A percentile compares a stretch with the other conserved stretches of the same genome.
phyloP scores from a whole-genome alignment of 1,139 yeast species.

The Insectozyma bohioensis region DNA sequence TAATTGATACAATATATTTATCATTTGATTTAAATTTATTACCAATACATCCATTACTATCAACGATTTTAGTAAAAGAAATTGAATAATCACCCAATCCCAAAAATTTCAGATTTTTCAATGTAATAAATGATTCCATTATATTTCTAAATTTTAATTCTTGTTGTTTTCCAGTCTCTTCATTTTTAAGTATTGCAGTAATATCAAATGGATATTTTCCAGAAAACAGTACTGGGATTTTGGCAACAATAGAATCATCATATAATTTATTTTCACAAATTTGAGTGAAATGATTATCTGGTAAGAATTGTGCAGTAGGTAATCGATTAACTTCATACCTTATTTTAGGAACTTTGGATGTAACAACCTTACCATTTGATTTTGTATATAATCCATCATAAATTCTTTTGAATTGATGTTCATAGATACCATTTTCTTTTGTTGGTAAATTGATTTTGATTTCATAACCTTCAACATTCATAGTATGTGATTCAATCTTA shows the following conservation, averaged over 20 bases:
- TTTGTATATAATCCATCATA: slow-evolving; percentile 67
- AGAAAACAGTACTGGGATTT: slow-evolving; percentile 51
- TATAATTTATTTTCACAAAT: slow-evolving; percentile 58
- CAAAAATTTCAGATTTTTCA: slow-evolving; percentile 15
- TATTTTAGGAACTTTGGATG: slow-evolving; percentile 31
- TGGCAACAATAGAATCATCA: slow-evolving; percentile 24
- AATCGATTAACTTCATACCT: slow-evolving; percentile 60
- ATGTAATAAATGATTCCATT: slow-evolving; percentile 16
- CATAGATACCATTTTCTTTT: slow-evolving; percentile 53
- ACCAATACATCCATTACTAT: slow-evolving; percentile 68
- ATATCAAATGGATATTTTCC: slow-evolving; percentile 70
- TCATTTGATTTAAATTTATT: slow-evolving; percentile 37
- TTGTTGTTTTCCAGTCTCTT: slow-evolving; percentile 19
- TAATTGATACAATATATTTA: slow-evolving; percentile 51
- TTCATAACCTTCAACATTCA: slow-evolving; percentile 29
- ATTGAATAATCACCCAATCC: slow-evolving; percentile 56
- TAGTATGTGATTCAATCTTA: slow-evolving; percentile 30
- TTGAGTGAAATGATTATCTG: slow-evolving; percentile 46
- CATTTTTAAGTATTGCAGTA: slow-evolving; percentile 51
- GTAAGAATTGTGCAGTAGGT: slow-evolving; percentile 57
- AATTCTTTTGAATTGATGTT: slow-evolving; percentile 59
- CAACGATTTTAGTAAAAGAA: slow-evolving; percentile 55
- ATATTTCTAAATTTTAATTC: slow-evolving; percentile 17
- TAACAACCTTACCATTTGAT: slow-evolving; percentile 31
- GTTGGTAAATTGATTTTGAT: slow-evolving; percentile 35